Conservation (phyloP, 495 filamentous ascomycete genomes). For the Articulospora tetracladia region DNA sequence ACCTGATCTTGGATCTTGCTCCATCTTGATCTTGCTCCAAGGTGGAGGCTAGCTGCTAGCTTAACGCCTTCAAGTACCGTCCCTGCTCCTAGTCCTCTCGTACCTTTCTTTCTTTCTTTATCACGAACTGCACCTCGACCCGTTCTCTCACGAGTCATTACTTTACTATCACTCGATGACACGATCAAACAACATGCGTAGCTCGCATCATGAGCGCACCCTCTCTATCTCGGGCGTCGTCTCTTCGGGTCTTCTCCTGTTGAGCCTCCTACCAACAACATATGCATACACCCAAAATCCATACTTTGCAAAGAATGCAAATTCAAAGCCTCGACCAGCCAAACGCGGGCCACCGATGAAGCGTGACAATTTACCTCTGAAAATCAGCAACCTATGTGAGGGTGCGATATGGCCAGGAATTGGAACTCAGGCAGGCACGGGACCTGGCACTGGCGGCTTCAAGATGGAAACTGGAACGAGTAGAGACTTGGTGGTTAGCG, state of each 20-base stretch:
- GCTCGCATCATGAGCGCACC: background rate
- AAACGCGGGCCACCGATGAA: conserved; percentile 20
- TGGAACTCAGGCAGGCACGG: conserved; percentile 59
- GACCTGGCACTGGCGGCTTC: conserved; percentile 60
- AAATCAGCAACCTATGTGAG: conserved; percentile 60
- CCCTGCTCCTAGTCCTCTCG: background rate
- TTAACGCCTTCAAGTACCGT: background rate
- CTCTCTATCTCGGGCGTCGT: background rate
- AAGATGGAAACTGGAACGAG: conserved; percentile 48
- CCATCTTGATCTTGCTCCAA: no score
- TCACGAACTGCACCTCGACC: background rate
- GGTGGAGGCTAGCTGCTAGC: background rate
- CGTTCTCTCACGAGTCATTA: background rate
- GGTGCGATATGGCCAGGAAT: conserved; percentile 71
- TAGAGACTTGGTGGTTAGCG: conserved; percentile 51
- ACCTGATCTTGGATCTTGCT: background rate
- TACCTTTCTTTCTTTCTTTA: conserved; percentile 6
- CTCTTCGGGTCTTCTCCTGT: conserved; percentile 26
- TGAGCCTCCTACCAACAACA: conserved; percentile 3
- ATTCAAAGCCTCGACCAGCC: conserved; percentile 11
- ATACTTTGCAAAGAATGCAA: conserved; percentile 13
- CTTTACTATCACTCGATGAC: background rate
- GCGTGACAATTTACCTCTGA: conserved; percentile 16
- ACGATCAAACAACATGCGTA: background rate
- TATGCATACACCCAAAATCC: conserved; percentile 12